phyloP scores from a whole-genome alignment of 73 alveolate species.

The Tetrahymena malaccensis region DNA sequence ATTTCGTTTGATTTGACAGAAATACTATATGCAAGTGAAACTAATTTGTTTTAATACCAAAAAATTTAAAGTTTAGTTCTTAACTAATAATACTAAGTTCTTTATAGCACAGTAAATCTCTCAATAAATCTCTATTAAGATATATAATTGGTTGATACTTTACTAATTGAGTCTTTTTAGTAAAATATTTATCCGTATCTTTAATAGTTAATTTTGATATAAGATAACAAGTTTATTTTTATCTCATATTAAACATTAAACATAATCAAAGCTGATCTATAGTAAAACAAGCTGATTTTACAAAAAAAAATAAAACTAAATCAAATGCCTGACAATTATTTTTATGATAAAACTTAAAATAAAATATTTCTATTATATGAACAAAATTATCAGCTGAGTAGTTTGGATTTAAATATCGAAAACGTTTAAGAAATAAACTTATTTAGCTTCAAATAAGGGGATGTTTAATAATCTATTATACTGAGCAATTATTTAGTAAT shows the following conservation, averaged over 20 bases:
- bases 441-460: background rate
- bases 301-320: background rate
- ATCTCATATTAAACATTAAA: background rate
- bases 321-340: background rate
- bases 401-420: background rate
- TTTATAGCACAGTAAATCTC: background rate
- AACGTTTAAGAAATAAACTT: background rate
- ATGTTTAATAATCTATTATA: no score
- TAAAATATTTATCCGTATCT: background rate
- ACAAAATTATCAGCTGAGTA: background rate
- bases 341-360: background rate
- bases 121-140: background rate
- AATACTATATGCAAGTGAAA: background rate
- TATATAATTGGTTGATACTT: background rate
- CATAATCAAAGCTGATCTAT: background rate
- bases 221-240: background rate
- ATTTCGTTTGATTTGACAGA: background rate
- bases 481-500: no score
- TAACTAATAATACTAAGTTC: background rate
- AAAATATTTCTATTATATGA: background rate
- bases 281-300: background rate
- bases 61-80: background rate
- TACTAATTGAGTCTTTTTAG: background rate
- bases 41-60: background rate
- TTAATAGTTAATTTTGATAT: no score